Conservation (phyloP, 2,329 filamentous ascomycete species). For the Drechslerella stenobrocha region DNA sequence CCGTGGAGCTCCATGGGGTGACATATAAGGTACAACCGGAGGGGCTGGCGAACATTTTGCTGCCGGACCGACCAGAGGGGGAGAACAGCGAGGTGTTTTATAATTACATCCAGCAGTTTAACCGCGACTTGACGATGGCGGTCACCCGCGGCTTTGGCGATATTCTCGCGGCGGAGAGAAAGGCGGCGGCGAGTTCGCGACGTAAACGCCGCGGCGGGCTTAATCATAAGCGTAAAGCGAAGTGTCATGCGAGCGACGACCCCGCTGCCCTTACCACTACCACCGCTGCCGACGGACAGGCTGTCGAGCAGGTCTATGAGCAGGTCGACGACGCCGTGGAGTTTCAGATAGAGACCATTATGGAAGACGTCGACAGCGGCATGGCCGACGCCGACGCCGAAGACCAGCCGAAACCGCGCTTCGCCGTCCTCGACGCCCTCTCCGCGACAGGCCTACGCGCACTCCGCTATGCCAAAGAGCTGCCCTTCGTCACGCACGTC, state of each 20-base stretch:
- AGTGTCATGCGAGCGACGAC: slow-evolving; percentile 56
- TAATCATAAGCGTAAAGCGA: slow-evolving; percentile 59
- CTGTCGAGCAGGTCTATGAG: no score
- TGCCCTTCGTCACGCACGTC: slow-evolving; percentile 78
- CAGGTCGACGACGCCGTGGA: slow-evolving; percentile 43
- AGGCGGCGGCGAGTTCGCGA: slow-evolving; percentile 55
- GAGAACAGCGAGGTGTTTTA: slow-evolving; percentile 76
- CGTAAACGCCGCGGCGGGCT: slow-evolving; percentile 54
- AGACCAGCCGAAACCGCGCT: slow-evolving; percentile 56
- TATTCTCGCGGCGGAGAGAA: slow-evolving; percentile 62
- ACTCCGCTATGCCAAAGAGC: slow-evolving; percentile 85
- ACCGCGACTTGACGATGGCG: slow-evolving; percentile 89
- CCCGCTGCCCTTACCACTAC: slow-evolving; percentile 48
- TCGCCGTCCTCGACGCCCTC: slow-evolving; percentile 90
- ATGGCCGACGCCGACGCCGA: slow-evolving; percentile 35
- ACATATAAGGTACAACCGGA: slow-evolving; percentile 41
- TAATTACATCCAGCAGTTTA: slow-evolving; percentile 99
- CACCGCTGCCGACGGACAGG: no score
- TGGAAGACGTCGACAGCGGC: slow-evolving; percentile 11
- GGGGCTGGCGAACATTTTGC: slow-evolving; percentile 28
- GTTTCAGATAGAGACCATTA: slow-evolving; percentile 19
- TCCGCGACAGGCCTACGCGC: slow-evolving; percentile 92
- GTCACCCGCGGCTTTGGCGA: slow-evolving; percentile 88
- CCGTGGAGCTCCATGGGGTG: slow-evolving; percentile 10
- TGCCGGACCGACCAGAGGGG: slow-evolving; percentile 1